These are phyloP conservation scores for Aquilaria agallochum DNA, from an alignment of 441 rosid genomes.

Conservation along the genomic window DNA sequence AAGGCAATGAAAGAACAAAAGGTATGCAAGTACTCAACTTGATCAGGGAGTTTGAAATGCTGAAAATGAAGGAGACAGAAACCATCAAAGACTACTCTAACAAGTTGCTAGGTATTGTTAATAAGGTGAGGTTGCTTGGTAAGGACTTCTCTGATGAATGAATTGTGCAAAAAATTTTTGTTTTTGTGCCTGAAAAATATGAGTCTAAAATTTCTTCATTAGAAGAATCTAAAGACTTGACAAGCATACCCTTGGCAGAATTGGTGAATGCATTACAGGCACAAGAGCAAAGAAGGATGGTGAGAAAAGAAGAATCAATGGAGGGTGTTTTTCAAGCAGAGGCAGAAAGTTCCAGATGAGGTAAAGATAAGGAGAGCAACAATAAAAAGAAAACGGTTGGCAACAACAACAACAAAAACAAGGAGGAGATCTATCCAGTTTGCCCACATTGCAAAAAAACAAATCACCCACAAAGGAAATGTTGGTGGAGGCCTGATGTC, in stretches of 20 bases:
- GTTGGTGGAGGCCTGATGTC: conserved; percentile 4
- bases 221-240: conserved; percentile 7
- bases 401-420: no score
- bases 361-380: background rate
- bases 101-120: background rate
- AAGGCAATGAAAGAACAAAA: background rate
- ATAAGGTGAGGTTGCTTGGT: conserved; percentile 2
- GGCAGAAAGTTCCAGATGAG: background rate
- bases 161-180: conserved; percentile 1
- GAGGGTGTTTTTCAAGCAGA: background rate
- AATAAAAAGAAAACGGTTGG: background rate
- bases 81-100: background rate
- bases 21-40: background rate
- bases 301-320: conserved; percentile 2
- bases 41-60: background rate
- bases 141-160: background rate
- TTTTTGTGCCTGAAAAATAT: conserved; percentile 1
- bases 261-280: conserved; percentile 4
- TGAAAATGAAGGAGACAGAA: background rate
- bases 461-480: conserved; percentile 2
- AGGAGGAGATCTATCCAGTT: background rate
- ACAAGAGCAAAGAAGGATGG: conserved; percentile 4
- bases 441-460: conserved; percentile 1
- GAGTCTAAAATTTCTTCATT: background rate
- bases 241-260: background rate